Percentiles rank a stretch among this genome's conserved stretches.
Conservation (phyloP, 2,329 filamentous ascomycete genomes). For the Fusarium denticulatum region DNA sequence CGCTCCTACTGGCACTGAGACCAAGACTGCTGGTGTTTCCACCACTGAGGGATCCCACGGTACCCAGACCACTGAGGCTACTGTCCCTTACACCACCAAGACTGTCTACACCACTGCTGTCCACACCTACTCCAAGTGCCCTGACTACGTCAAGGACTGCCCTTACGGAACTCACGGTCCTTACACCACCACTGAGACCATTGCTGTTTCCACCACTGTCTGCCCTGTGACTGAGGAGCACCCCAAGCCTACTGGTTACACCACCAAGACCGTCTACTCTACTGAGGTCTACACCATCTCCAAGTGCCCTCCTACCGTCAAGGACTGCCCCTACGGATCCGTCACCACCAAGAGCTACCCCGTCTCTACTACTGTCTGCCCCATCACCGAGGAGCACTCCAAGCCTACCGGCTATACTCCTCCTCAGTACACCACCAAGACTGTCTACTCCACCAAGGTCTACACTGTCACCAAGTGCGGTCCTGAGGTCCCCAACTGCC, state of each 20-base stretch:
- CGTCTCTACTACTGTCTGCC: conserved; percentile 36
- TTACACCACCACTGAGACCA: conserved; percentile 46
- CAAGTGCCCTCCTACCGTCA: conserved; percentile 37
- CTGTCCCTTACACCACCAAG: conserved; percentile 43
- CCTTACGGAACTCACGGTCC: conserved; percentile 37
- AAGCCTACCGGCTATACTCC: conserved; percentile 30
- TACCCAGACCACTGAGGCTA: conserved; percentile 17
- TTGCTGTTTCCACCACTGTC: conserved; percentile 52
- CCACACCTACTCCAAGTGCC: conserved; percentile 45
- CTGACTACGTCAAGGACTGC: conserved; percentile 46
- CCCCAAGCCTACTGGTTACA: conserved; percentile 38
- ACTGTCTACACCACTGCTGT: conserved; percentile 46
- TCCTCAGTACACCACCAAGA: conserved; percentile 48
- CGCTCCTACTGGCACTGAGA: neutral
- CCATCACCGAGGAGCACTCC: conserved; percentile 27
- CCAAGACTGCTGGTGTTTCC: neutral
- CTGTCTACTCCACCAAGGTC: conserved; percentile 45
- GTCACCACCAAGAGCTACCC: conserved; percentile 30
- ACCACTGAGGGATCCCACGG: conserved; percentile 6
- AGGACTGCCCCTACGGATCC: conserved; percentile 46
- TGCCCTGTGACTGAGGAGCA: conserved; percentile 51
- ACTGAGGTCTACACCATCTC: conserved; percentile 29
- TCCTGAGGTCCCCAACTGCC: conserved; percentile 44
- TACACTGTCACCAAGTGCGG: conserved; percentile 48
- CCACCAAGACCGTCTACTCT: conserved; percentile 41